These are phyloP conservation scores for Phaseolus coccineus DNA, from an alignment of 331 rosid species.

Conservation along the genomic window DNA sequence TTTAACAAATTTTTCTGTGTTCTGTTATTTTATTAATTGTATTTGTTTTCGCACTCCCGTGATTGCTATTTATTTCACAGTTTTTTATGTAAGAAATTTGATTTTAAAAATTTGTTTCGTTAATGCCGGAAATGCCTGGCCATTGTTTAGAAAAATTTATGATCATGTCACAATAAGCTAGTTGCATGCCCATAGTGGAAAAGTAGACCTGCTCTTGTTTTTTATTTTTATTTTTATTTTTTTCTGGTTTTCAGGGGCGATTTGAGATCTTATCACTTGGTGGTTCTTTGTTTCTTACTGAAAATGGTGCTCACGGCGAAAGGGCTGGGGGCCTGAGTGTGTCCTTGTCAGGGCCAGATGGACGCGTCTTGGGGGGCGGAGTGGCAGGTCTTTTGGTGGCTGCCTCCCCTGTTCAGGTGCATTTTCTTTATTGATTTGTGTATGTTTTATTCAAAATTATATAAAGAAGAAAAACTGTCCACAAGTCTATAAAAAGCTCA, in stretches of 20 bases:
- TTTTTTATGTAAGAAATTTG: background rate
- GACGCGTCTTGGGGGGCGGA: constrained; percentile 71
- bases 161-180: background rate
- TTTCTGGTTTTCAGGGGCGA: constrained; percentile 67
- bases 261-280: constrained; percentile 72
- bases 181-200: background rate
- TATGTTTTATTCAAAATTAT: background rate
- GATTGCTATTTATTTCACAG: background rate
- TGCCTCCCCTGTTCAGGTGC: constrained; percentile 85
- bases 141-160: too few relatives aligned
- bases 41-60: background rate
- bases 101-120: background rate
- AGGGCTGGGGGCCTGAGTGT: constrained; percentile 70
- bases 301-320: constrained; percentile 50
- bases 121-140: too few relatives aligned
- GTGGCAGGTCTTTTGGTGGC: constrained; percentile 74
- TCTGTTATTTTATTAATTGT: background rate
- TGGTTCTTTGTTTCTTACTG: constrained; percentile 63
- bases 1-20: background rate
- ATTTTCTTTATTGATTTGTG: background rate
- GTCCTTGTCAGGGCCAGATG: constrained; percentile 73
- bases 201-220: background rate
- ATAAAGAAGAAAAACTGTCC: background rate
- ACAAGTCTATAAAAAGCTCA: background rate
- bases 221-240: background rate